Conservation (phyloP, 768 basidiomycete genomes). For the Tephrocybe rancida region DNA sequence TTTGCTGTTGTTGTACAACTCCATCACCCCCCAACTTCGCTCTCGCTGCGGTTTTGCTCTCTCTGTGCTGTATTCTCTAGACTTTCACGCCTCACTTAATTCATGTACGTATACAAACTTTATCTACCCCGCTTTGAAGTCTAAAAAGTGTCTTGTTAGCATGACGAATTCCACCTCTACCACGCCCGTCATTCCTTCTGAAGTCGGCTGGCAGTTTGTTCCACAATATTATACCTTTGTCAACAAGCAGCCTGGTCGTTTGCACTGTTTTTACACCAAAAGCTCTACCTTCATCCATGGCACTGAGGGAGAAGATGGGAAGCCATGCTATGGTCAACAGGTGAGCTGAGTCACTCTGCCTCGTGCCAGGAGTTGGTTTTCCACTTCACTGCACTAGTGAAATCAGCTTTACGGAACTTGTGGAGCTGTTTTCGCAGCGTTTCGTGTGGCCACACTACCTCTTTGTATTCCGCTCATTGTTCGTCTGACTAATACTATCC, state of each 20-base stretch:
- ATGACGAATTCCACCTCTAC: conserved; percentile 46
- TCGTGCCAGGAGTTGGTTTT: background rate
- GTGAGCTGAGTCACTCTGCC: conserved; percentile 43
- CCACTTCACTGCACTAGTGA: background rate
- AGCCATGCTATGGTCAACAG: conserved; percentile 91
- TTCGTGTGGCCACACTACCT: background rate
- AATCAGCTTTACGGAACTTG: conserved; percentile 2
- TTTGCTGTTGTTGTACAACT: conserved; percentile 28
- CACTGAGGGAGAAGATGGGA: conserved; percentile 93
- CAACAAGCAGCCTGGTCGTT: conserved; percentile 94
- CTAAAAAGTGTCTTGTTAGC: conserved; percentile 6
- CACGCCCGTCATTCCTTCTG: conserved; percentile 75
- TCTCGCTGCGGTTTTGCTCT: conserved; percentile 24
- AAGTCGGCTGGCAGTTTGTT: conserved; percentile 99
- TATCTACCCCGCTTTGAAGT: background rate
- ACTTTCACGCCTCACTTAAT: conserved; percentile 34
- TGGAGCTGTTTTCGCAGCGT: background rate
- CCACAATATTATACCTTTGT: conserved; percentile 99
- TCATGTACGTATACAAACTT: conserved; percentile 26
- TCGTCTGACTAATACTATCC: conserved; percentile 6
- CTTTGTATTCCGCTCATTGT: conserved; percentile 1
- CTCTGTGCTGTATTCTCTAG: conserved; percentile 38
- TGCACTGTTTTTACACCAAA: conserved; percentile 99
- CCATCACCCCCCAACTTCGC: conserved; percentile 24
- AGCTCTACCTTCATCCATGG: conserved; percentile 96